phyloP scores from a whole-genome alignment of 2,329 filamentous ascomycete species.

The Phialophora verrucosa region DNA sequence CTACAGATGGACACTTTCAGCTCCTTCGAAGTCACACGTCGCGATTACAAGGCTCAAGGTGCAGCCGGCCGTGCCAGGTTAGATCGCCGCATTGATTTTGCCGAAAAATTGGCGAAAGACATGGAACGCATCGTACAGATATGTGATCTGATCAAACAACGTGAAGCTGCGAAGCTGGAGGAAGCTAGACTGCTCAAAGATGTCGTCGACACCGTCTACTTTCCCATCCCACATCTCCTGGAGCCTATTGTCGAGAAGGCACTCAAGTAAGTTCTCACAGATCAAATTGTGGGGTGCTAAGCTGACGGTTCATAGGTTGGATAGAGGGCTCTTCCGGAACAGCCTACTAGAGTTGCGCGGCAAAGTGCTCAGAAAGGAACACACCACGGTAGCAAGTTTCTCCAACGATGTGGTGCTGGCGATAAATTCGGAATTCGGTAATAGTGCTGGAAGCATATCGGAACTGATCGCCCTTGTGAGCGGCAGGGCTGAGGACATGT shows the following conservation, averaged over 20 bases:
- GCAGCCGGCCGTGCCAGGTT: constrained; percentile 78
- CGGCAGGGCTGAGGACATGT: constrained; percentile 52
- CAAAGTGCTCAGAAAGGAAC: constrained; percentile 62
- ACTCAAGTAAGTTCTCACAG: constrained; percentile 68
- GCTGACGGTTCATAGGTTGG: constrained; percentile 38
- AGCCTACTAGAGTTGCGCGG: constrained; percentile 59
- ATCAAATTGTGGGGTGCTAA: constrained; percentile 33
- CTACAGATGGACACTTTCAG: constrained; percentile 95
- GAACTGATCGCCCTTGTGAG: constrained; percentile 59
- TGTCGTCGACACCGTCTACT: constrained; percentile 88
- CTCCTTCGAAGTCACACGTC: constrained; percentile 93
- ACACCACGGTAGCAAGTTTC: constrained; percentile 66
- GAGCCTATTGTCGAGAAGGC: constrained; percentile 80
- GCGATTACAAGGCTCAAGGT: constrained; percentile 96
- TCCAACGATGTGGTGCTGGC: constrained; percentile 63
- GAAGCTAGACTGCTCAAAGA: constrained; percentile 76
- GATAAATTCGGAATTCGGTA: constrained; percentile 60
- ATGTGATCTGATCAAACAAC: constrained; percentile 71
- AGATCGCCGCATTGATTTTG: constrained; percentile 84
- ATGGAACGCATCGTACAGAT: constrained; percentile 76
- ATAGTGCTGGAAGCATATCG: constrained; percentile 54
- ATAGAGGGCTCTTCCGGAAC: constrained; percentile 63
- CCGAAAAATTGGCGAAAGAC: constrained; percentile 69
- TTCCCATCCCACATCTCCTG: constrained; percentile 79
- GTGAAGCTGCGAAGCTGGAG: constrained; percentile 78